Evolutionary conservation across 2,329 filamentous ascomycete species (phyloP).

Genomic region (Huntiella moniliformis): DNA sequence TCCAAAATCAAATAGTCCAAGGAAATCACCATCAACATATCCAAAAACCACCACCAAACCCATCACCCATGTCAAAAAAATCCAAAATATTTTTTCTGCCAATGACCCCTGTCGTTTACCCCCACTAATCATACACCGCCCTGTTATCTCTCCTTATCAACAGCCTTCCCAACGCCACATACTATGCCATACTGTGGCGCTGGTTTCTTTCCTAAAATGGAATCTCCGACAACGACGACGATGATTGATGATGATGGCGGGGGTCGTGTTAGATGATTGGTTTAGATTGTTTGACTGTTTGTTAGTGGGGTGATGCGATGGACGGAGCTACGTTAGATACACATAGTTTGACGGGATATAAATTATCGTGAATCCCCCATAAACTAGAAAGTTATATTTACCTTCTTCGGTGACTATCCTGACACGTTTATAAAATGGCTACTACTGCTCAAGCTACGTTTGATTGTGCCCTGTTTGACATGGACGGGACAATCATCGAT

Average conservation of each 20-base stretch:
- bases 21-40: slow-evolving; percentile 1
- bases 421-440: too few relatives aligned
- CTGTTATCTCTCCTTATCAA: slow-evolving; percentile 4
- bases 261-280: slow-evolving; percentile 6
- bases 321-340: too few relatives aligned
- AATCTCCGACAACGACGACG: neutral
- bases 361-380: too few relatives aligned
- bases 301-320: too few relatives aligned
- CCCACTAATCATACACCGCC: neutral
- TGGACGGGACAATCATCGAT: slow-evolving; percentile 73
- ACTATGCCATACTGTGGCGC: neutral
- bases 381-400: too few relatives aligned
- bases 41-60: neutral
- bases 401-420: too few relatives aligned
- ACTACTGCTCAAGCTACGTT: slow-evolving; percentile 27
- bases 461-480: slow-evolving; percentile 47
- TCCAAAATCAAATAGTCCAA: neutral
- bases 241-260: neutral
- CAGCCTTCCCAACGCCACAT: neutral
- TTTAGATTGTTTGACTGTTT: neutral
- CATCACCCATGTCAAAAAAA: slow-evolving; percentile 6
- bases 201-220: neutral
- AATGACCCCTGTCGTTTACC: slow-evolving; percentile 1
- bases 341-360: too few relatives aligned
- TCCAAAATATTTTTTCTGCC: slow-evolving; percentile 12